phyloP scores from a whole-genome alignment of 352 stramenopile genomes.

The Aphanomyces euteiches region DNA sequence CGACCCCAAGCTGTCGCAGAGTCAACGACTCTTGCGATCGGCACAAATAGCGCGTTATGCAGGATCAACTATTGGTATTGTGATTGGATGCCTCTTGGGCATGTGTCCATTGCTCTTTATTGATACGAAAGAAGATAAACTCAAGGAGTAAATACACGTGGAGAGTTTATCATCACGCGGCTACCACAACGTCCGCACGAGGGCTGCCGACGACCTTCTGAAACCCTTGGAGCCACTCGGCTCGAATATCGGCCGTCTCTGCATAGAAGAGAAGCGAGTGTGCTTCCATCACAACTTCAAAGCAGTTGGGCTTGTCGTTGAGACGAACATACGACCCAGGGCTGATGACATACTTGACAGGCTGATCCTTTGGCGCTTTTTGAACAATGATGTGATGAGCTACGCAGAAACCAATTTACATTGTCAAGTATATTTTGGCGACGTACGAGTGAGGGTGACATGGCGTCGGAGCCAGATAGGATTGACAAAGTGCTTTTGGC shows the following conservation, averaged over 20 bases:
- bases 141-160: background rate
- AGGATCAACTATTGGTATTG: constrained; percentile 63
- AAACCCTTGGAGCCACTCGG: constrained; percentile 19
- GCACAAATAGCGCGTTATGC: constrained; percentile 62
- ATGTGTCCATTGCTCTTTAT: constrained; percentile 77
- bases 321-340: background rate
- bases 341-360: constrained; percentile 17
- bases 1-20: constrained; percentile 48
- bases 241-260: constrained; percentile 4
- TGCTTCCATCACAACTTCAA: constrained; percentile 26
- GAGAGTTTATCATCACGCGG: background rate
- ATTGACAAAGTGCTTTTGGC: constrained; percentile 30
- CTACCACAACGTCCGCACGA: background rate
- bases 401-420: constrained; percentile 6
- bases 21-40: constrained; percentile 69
- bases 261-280: constrained; percentile 26
- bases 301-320: constrained; percentile 27
- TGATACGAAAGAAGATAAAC: constrained; percentile 40
- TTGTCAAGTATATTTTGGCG: background rate
- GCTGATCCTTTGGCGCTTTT: constrained; percentile 26
- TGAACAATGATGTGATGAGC: constrained; percentile 20
- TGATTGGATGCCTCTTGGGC: constrained; percentile 68
- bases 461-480: constrained; percentile 26
- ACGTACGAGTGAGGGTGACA: constrained; percentile 21
- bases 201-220: background rate